Evolutionary conservation across 2,329 filamentous ascomycete species (phyloP), one percentile per base, ranked within the genome.

Genomic region (Aspergillus sojae): DNA sequence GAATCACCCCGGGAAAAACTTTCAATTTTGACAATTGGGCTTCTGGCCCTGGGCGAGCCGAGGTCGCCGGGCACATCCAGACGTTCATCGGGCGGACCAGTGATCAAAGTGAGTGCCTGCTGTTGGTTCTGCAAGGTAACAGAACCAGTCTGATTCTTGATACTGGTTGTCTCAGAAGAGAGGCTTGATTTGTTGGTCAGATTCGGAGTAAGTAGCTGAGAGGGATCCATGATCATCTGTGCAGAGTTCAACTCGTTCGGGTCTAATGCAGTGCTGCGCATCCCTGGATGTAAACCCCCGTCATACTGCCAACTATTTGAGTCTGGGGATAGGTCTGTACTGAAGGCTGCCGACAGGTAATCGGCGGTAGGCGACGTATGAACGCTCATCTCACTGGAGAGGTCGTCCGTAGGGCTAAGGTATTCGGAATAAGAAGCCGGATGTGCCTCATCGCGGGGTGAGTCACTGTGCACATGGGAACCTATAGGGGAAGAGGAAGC

Each of bases 11-110:
- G 74, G 26, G 75, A 75, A 58, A 76, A 78, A 45, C 67, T 79
- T 32, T 80, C 80, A 3, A 83, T 74, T 43, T 78, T 81, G 48
- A 83, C 76, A 36, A 80, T 77, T 14, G 82, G 82, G 62, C 81
- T 83, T 53, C 74, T 69, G 19, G 75, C 71, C 58, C 70, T 72
- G 21, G 71, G 70, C 9, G 71, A 70, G 14, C 67, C 62, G n/a
- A 67, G 64, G 3, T 58, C 57, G 10, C 57, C 62, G 36, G 67
- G 62, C 7, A 71, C 65, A 39, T 68, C 67, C 14, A 73, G 68
- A 23, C 62, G 72, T 57, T 75, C 70, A 34, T 56, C 71, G 41
- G 65, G 63, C 9, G 73, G 67, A 58, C 66, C 68, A 3, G 72
- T 74, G 12, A 72, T 71, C 39, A 71, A 54, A 1, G 72, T 63